phyloP scores from a whole-genome alignment of 2,329 filamentous ascomycete species.

The Penicillium sp. region DNA sequence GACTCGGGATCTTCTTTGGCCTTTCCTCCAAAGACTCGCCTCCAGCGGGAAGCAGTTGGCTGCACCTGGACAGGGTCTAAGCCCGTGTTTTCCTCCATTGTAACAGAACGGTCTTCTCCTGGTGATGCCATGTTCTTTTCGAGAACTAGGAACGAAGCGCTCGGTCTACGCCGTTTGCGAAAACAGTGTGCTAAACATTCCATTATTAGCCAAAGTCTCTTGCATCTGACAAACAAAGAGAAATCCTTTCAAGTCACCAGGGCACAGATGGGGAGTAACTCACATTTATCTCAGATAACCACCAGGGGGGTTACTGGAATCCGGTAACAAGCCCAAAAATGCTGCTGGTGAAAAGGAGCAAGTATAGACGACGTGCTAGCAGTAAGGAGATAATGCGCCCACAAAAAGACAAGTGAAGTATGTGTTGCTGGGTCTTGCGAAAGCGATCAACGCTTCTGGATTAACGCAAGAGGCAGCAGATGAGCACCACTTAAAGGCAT shows the following conservation, averaged over 20 bases:
- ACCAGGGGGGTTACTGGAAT: neutral
- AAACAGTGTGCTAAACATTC: neutral
- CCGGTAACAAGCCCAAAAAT: conserved; percentile 1
- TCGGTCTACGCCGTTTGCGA: neutral
- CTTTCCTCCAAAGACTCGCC: conserved; percentile 14
- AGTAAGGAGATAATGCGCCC: neutral
- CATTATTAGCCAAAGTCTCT: neutral
- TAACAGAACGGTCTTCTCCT: neutral
- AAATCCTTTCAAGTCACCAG: neutral
- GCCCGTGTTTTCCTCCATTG: neutral
- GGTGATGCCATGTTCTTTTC: conserved; percentile 7
- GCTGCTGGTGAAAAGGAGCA: neutral
- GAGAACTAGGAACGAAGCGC: neutral
- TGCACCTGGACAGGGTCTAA: neutral
- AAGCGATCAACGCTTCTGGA: conserved; percentile 17
- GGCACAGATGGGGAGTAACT: neutral
- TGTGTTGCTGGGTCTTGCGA: neutral
- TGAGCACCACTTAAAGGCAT: conserved; percentile 8
- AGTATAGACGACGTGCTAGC: neutral
- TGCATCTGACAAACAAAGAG: neutral
- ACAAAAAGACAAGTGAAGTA: neutral
- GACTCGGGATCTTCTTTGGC: conserved; percentile 1
- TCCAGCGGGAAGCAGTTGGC: conserved; percentile 17
- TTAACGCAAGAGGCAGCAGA: conserved; percentile 13
- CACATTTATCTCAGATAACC: neutral